Base-by-base conservation (phyloP, 148 eudicot species). In the Vaccinium corymbosum region DNA sequence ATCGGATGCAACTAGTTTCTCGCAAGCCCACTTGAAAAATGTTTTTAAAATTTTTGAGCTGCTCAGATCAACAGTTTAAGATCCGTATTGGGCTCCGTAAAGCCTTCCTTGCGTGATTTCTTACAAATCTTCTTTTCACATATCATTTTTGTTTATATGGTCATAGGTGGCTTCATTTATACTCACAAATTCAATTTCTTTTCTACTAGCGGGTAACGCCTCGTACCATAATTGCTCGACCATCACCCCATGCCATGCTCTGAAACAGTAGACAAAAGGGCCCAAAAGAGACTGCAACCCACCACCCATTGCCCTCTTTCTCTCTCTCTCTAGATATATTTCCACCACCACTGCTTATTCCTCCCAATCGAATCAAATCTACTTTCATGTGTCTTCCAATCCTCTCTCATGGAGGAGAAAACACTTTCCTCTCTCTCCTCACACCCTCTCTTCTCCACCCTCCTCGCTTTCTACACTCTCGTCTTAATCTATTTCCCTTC, bases 401-500 rank as follows among this genome's bases (percentile, higher is more conserved):
- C 48, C 10, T 7, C 29, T 12, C 53, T 56, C 77, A 72, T 80
- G 82, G 83, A 79, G 14, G 50, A 53, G 71, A 15, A 25, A 59
- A 46, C 73, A 17, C 25, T 75, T 74, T 79, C 81, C 32, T 83
- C 86, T 57, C 83, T 86, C 72, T 70, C 68, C 83, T 76, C 83
- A 20, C 25, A 85, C 56, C 92, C 94, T 12, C 90, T 95, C 25
- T 87, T 92, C 80, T 90, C 94, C 19, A 76, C 79, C 79, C 77
- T 91, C 35, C 10, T 90, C 86, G 83, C 93, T 79, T 79, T 93
- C 75, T 91, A 83, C 85, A 89, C 86, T 80, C 80, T 95, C 8
- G 68, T 91, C 48, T 79, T 92, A 72, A 90, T 95, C 68, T 95
- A 90, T 52, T 85, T 89, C 64, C 98, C 98, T 7, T 38, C 81